phyloP scores from a whole-genome alignment of 1,284 basidiomycete species.

The Hemileia vastatrix region DNA sequence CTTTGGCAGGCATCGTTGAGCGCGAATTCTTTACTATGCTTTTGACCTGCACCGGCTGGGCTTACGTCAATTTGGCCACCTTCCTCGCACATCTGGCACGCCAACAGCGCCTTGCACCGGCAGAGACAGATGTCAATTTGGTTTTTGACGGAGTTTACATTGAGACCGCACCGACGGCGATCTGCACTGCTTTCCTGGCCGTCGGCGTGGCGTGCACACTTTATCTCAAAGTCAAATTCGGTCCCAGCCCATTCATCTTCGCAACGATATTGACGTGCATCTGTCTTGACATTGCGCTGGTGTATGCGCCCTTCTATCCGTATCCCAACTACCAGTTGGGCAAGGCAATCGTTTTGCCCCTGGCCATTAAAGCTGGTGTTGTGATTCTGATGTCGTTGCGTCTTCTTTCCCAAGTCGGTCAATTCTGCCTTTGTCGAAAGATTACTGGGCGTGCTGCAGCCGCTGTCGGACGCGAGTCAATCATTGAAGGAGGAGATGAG shows the following conservation, averaged over 20 bases:
- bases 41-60: constrained; percentile 55
- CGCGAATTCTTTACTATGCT: constrained; percentile 57
- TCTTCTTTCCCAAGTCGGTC: constrained; percentile 60
- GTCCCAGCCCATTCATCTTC: constrained; percentile 59
- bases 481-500: constrained; percentile 52
- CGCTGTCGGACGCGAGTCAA: constrained; percentile 50
- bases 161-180: constrained; percentile 51
- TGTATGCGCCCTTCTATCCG: constrained; percentile 57
- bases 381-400: constrained; percentile 51
- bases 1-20: constrained; percentile 60
- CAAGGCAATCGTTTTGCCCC: constrained; percentile 53
- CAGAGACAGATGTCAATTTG: constrained; percentile 40
- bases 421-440: constrained; percentile 56
- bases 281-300: constrained; percentile 55
- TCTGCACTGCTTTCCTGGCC: constrained; percentile 59
- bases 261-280: constrained; percentile 56
- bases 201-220: constrained; percentile 55
- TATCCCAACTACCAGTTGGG: constrained; percentile 59
- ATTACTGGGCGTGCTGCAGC: constrained; percentile 52
- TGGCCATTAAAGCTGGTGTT: constrained; percentile 56
- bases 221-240: constrained; percentile 57
- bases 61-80: constrained; percentile 60
- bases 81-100: constrained; percentile 57
- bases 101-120: constrained; percentile 47
- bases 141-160: constrained; percentile 22